Evolutionary conservation across 2,329 filamentous ascomycete genomes (phyloP).

Genomic region (Ambrosiella cleistominuta): DNA sequence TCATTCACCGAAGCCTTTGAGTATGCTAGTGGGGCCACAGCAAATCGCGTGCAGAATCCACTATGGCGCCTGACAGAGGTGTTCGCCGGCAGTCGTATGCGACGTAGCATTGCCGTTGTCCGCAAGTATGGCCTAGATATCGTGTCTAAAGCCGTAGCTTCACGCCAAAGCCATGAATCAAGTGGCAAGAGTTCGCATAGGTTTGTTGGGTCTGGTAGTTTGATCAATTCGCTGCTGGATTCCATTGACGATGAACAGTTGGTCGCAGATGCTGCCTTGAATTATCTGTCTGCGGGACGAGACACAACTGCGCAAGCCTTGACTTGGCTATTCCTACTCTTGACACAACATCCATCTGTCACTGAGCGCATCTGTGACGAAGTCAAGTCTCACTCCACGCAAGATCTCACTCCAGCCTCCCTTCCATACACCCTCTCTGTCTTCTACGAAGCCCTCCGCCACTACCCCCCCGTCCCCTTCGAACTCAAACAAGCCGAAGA

Average conservation of each 20-base stretch:
- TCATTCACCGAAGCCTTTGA: slow-evolving; percentile 45
- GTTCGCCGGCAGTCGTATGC: slow-evolving; percentile 30
- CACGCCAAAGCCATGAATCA: slow-evolving; percentile 16
- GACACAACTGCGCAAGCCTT: slow-evolving; percentile 49
- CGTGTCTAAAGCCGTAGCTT: slow-evolving; percentile 34
- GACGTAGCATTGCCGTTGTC: slow-evolving; percentile 31
- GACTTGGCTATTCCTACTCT: slow-evolving; percentile 45
- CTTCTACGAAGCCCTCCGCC: slow-evolving; percentile 43
- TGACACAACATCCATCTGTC: slow-evolving; percentile 33
- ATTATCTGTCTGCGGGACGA: slow-evolving; percentile 46
- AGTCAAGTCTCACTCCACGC: slow-evolving; percentile 14
- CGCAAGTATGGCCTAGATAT: slow-evolving; percentile 39
- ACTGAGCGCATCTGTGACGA: slow-evolving; percentile 23
- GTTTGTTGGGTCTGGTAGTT: slow-evolving; percentile 23
- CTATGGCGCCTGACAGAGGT: slow-evolving; percentile 42
- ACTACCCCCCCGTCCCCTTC: slow-evolving; percentile 48
- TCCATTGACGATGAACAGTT: slow-evolving; percentile 35
- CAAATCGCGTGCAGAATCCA: slow-evolving; percentile 47
- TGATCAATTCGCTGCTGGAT: slow-evolving; percentile 44
- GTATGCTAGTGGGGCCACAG: slow-evolving; percentile 40
- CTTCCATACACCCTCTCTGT: slow-evolving; percentile 42
- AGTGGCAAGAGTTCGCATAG: too few species aligned
- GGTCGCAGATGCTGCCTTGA: slow-evolving; percentile 46
- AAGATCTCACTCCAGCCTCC: slow-evolving; percentile 13
- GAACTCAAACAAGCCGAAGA: slow-evolving; percentile 43